These are phyloP conservation scores for Silene uniflora DNA, from an alignment of 148 eudicot genomes.

Conservation along the genomic window DNA sequence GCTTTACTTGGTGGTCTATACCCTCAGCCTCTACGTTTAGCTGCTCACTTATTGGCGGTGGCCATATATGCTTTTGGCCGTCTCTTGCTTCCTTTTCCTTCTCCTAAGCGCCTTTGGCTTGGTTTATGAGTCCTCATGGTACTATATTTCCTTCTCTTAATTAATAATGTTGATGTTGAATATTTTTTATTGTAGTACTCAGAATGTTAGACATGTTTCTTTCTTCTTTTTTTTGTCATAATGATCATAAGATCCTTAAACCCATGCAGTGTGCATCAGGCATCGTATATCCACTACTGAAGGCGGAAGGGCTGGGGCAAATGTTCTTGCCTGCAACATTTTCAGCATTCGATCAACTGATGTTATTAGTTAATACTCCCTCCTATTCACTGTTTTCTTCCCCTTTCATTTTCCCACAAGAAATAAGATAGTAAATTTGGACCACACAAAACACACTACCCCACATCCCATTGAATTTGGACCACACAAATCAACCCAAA, in stretches of 20 bases:
- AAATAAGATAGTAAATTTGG: too few relatives aligned
- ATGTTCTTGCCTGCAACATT: slow-evolving; percentile 74
- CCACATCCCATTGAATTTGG: too few relatives aligned
- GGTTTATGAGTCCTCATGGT: slow-evolving; percentile 59
- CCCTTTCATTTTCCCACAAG: too few relatives aligned
- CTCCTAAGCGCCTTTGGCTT: slow-evolving; percentile 54
- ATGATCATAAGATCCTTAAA: neutral
- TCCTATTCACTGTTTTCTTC: too few relatives aligned
- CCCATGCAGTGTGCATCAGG: slow-evolving; percentile 58
- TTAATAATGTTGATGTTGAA: neutral
- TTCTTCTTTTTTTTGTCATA: neutral
- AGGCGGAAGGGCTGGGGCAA: slow-evolving; percentile 75
- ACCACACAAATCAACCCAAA: too few relatives aligned
- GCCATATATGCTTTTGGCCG: slow-evolving; percentile 78
- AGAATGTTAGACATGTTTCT: neutral
- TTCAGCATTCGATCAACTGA: slow-evolving; percentile 50
- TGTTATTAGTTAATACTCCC: slow-evolving; percentile 35
- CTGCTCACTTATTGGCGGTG: slow-evolving; percentile 74
- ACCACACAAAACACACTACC: too few relatives aligned
- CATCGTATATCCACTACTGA: slow-evolving; percentile 67
- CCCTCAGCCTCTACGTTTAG: slow-evolving; percentile 62
- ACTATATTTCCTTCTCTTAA: neutral
- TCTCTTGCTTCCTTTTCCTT: slow-evolving; percentile 66
- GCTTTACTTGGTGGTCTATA: slow-evolving; percentile 75
- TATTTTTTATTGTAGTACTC: neutral